phyloP scores from a whole-genome alignment of 2,329 filamentous ascomycete species.

The Hypoxylon sp. region DNA sequence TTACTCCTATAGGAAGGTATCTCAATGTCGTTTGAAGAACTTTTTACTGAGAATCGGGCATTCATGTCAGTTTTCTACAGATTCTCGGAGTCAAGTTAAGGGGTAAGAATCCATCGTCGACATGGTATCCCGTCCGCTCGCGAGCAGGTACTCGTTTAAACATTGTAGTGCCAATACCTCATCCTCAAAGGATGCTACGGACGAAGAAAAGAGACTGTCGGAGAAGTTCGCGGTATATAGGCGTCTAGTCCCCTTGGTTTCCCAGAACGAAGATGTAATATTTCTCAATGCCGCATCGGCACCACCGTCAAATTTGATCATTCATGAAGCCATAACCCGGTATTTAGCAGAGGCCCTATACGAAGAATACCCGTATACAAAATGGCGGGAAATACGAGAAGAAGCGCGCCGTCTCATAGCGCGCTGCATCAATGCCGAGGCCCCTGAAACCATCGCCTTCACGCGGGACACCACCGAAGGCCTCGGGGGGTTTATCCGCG shows the following conservation, averaged over 20 bases:
- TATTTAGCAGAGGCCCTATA: slow-evolving; percentile 49
- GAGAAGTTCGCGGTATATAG: slow-evolving; percentile 42
- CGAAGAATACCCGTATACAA: slow-evolving; percentile 43
- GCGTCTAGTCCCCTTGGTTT: slow-evolving; percentile 43
- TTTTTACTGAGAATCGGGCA: background rate
- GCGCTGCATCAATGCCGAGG: slow-evolving; percentile 50
- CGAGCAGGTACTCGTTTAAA: background rate
- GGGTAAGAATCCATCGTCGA: background rate
- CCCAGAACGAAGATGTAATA: slow-evolving; percentile 32
- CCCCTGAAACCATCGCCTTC: slow-evolving; percentile 47
- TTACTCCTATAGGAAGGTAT: slow-evolving; percentile 35
- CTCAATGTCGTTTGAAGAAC: background rate
- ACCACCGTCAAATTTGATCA: slow-evolving; percentile 52
- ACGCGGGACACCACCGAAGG: slow-evolving; percentile 54
- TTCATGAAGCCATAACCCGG: slow-evolving; percentile 49
- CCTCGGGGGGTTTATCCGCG: slow-evolving; percentile 48
- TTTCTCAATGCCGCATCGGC: slow-evolving; percentile 52
- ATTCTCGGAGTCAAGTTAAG: background rate
- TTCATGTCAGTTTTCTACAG: background rate
- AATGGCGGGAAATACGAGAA: slow-evolving; percentile 45
- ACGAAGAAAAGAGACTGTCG: slow-evolving; percentile 20
- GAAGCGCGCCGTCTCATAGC: slow-evolving; percentile 46
- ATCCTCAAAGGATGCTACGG: background rate
- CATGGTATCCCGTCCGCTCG: slow-evolving; percentile 32
- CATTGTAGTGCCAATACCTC: background rate